phyloP scores from a whole-genome alignment of 371 early-diverging fungal genomes.

The Chytridium lagenaria region DNA sequence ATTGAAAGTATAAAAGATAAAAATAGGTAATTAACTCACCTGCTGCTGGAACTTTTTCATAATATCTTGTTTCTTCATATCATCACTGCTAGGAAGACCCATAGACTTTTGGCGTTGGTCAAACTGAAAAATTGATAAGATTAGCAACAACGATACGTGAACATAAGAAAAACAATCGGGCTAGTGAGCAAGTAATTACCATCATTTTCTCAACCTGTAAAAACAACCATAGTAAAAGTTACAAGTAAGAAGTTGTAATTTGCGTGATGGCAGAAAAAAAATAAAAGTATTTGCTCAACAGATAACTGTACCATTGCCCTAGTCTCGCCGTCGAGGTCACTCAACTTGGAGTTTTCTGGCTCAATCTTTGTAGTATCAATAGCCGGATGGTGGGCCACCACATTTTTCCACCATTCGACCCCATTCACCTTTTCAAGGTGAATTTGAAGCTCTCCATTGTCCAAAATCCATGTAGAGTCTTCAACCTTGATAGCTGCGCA shows the following conservation, averaged over 20 bases:
- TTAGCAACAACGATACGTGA: background rate
- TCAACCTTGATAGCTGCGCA: slow-evolving; percentile 75
- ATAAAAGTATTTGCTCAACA: background rate
- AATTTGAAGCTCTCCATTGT: slow-evolving; percentile 73
- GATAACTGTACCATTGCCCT: slow-evolving; percentile 74
- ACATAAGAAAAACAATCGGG: background rate
- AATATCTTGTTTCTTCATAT: slow-evolving; percentile 76
- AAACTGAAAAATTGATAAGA: slow-evolving; percentile 60
- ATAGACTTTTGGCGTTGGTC: slow-evolving; percentile 89
- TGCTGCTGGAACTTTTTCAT: slow-evolving; percentile 78
- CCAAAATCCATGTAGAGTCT: slow-evolving; percentile 86
- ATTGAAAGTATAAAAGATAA: background rate
- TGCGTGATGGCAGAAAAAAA: background rate
- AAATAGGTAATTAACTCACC: slow-evolving; percentile 26
- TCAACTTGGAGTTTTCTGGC: slow-evolving; percentile 88
- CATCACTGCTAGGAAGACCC: slow-evolving; percentile 84
- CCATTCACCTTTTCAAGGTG: slow-evolving; percentile 85
- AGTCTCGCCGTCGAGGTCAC: slow-evolving; percentile 90
- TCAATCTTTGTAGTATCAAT: slow-evolving; percentile 56
- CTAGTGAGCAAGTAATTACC: slow-evolving; percentile 36
- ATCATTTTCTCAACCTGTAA: slow-evolving; percentile 62
- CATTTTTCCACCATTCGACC: slow-evolving; percentile 92
- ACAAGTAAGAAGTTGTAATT: background rate
- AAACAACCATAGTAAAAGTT: background rate
- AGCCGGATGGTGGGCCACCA: slow-evolving; percentile 37